Evolutionary conservation across 805 yeast genomes (phyloP).

Genomic region (Kluyveromyces nonfermentans): DNA sequence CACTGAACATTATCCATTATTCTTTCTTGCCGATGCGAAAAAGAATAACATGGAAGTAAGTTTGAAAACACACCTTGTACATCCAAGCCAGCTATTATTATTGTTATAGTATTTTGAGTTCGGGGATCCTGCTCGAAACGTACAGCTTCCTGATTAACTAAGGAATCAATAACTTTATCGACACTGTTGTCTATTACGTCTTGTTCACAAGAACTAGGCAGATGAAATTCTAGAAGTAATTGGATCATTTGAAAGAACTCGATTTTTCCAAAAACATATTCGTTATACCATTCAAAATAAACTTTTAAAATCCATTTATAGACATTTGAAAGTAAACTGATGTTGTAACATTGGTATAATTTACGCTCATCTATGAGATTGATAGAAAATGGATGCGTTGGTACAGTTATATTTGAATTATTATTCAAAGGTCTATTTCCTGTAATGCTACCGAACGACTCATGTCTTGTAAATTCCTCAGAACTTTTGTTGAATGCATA

Average conservation of each 20-base stretch:
- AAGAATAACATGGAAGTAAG: conserved; percentile 29
- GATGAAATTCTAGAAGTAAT: conserved; percentile 40
- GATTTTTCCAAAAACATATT: conserved; percentile 36
- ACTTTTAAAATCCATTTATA: conserved; percentile 46
- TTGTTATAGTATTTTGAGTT: conserved; percentile 22
- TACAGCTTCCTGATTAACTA: conserved; percentile 36
- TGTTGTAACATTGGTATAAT: conserved; percentile 36
- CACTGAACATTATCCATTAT: conserved; percentile 38
- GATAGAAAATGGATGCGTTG: conserved; percentile 49
- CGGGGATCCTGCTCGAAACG: conserved; percentile 26
- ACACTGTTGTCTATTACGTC: conserved; percentile 41
- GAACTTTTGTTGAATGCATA: conserved; percentile 27
- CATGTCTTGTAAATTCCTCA: conserved; percentile 16
- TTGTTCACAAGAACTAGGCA: conserved; percentile 41
- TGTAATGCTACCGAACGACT: conserved; percentile 24
- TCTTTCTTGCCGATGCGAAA: conserved; percentile 30
- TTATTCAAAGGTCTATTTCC: conserved; percentile 27
- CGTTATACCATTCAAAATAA: conserved; percentile 45
- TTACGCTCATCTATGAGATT: conserved; percentile 40
- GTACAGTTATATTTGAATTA: conserved; percentile 33
- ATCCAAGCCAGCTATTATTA: conserved; percentile 29
- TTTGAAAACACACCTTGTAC: conserved; percentile 30
- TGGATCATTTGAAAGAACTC: conserved; percentile 48
- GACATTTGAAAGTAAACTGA: conserved; percentile 40
- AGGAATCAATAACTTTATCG: conserved; percentile 37